Conservation (phyloP, 106 monocot species). For the Dendrobium huoshanense region DNA sequence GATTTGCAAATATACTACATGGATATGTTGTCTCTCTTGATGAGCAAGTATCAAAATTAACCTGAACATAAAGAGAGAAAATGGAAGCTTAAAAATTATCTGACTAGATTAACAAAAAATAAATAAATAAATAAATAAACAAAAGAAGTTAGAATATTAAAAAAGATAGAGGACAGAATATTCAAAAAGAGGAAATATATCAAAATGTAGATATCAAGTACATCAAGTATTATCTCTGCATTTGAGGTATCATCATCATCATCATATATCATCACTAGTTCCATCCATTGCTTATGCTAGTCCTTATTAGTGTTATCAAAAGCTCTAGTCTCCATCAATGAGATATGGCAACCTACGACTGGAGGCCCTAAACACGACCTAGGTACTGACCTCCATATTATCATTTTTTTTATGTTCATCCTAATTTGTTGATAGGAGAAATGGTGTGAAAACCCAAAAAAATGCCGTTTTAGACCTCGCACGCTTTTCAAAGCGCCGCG, state of each 20-base stretch:
- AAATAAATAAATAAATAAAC: no score
- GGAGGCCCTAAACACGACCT: not conserved
- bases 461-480: no score
- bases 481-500: no score
- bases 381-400: not conserved
- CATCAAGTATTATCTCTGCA: not conserved
- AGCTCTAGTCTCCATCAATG: not conserved
- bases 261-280: not conserved
- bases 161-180: not conserved
- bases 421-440: not conserved
- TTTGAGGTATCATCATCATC: not conserved
- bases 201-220: not conserved
- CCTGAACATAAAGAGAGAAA: conserved; percentile 30
- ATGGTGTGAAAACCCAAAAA: no score
- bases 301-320: not conserved
- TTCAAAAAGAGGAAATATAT: not conserved
- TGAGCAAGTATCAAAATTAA: conserved; percentile 95
- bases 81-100: not conserved
- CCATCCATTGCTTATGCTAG: not conserved
- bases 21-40: conserved; percentile 77
- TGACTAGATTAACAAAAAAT: not conserved
- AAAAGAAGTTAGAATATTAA: not conserved
- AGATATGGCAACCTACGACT: not conserved
- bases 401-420: not conserved
- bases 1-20: conserved; percentile 94